A percentile compares a stretch with the other conserved stretches of the same genome.
Conservation (phyloP, 768 basidiomycete genomes). For the Boletus tomentosulus region DNA sequence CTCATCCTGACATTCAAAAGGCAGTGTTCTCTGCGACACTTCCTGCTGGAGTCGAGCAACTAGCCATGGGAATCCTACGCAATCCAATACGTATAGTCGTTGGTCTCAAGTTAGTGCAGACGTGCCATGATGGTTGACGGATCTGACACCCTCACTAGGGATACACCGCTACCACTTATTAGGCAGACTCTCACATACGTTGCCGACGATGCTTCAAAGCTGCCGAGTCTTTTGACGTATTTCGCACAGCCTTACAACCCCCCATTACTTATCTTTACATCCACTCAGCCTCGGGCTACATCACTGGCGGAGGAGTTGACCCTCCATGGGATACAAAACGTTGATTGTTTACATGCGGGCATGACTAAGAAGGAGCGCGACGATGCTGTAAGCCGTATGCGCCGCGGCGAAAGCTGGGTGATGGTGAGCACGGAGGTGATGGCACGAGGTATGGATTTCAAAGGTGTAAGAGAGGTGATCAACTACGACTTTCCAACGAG, state of each 20-base stretch:
- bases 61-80: slow-evolving; percentile 79
- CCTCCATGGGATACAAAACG: slow-evolving; percentile 71
- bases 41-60: slow-evolving; percentile 80
- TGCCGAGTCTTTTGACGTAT: slow-evolving; percentile 80
- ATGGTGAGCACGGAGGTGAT: slow-evolving; percentile 96
- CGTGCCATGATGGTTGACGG: background rate
- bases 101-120: slow-evolving; percentile 75
- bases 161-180: slow-evolving; percentile 91
- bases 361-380: slow-evolving; percentile 86
- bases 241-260: slow-evolving; percentile 82
- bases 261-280: slow-evolving; percentile 88
- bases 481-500: slow-evolving; percentile 97
- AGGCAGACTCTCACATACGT: slow-evolving; percentile 87
- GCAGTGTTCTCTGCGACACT: slow-evolving; percentile 94
- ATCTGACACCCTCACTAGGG: slow-evolving; percentile 46
- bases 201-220: slow-evolving; percentile 90
- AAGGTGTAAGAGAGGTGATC: slow-evolving; percentile 88
- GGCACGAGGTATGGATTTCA: slow-evolving; percentile 98
- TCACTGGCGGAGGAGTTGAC: slow-evolving; percentile 79
- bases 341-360: slow-evolving; percentile 89
- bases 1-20: slow-evolving; percentile 66
- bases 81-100: slow-evolving; percentile 94
- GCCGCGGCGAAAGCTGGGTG: slow-evolving; percentile 88
- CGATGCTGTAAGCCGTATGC: slow-evolving; percentile 79
- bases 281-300: slow-evolving; percentile 79